phyloP scores from a whole-genome alignment of 2,329 filamentous ascomycete species.

The Trichophyton equinum region DNA sequence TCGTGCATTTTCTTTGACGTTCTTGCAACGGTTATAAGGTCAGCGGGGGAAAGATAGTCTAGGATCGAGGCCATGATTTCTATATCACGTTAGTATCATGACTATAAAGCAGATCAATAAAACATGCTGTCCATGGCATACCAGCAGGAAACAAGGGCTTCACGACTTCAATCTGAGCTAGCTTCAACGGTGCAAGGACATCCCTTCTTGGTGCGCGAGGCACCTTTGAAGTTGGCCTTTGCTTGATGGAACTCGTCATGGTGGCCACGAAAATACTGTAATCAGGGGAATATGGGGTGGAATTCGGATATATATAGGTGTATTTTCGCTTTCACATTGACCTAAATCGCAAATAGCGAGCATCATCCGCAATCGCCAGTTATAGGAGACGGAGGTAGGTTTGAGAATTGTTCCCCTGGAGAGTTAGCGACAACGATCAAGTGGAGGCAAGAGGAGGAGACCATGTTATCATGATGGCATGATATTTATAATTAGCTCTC shows the following conservation, averaged over 20 bases:
- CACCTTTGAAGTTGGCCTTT: slow-evolving; percentile 17
- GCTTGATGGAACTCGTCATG: slow-evolving; percentile 4
- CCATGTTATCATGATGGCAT: neutral
- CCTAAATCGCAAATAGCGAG: neutral
- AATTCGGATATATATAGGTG: neutral
- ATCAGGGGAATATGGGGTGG: neutral
- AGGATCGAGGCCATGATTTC: slow-evolving; percentile 82
- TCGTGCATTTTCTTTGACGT: slow-evolving; percentile 79
- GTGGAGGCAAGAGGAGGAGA: neutral
- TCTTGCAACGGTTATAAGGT: slow-evolving; percentile 74
- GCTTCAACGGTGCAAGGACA: slow-evolving; percentile 64
- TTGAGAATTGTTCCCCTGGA: neutral
- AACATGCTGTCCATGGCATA: slow-evolving; percentile 29
- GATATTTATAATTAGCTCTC: neutral
- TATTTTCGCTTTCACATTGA: neutral
- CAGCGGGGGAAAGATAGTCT: slow-evolving; percentile 73
- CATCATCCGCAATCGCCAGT: neutral
- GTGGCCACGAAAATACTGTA: neutral
- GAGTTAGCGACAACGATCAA: neutral
- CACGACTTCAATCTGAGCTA: slow-evolving; percentile 64
- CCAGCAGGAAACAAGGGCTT: slow-evolving; percentile 74
- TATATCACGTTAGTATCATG: slow-evolving; percentile 25
- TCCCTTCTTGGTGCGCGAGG: slow-evolving; percentile 32
- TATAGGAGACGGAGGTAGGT: neutral
- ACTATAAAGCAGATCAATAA: neutral